phyloP scores from a whole-genome alignment of 306 rosid genomes.

The Citrullus colocynthis region DNA sequence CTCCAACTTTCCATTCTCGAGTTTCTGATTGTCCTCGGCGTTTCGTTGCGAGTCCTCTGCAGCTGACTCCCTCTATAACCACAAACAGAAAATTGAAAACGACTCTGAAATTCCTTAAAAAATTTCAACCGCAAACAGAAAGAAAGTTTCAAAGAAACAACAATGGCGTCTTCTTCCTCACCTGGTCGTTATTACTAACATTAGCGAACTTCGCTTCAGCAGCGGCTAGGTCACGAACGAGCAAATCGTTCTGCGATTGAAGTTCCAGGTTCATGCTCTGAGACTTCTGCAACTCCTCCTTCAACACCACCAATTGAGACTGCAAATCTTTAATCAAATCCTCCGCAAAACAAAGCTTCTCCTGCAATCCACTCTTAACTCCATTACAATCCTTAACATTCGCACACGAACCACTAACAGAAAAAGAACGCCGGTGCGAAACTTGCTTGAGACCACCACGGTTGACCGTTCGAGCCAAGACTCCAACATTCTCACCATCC shows the following conservation, averaged over 20 bases:
- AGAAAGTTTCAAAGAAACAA: neutral
- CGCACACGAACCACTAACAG: constrained; percentile 18
- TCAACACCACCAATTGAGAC: constrained; percentile 44
- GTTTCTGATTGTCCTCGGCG: constrained; percentile 60
- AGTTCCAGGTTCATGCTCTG: constrained; percentile 44
- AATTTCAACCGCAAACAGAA: neutral
- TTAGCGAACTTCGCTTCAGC: constrained; percentile 47
- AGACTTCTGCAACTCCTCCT: constrained; percentile 52
- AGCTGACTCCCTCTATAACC: constrained; percentile 32
- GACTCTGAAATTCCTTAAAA: neutral
- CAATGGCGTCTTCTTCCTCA: constrained; percentile 7
- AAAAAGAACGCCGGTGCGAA: constrained; percentile 19
- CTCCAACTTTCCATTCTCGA: constrained; percentile 19
- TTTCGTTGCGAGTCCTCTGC: constrained; percentile 43
- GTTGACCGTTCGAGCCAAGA: constrained; percentile 19
- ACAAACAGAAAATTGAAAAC: constrained; percentile 2
- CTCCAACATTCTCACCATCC: constrained; percentile 28
- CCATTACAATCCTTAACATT: constrained; percentile 34
- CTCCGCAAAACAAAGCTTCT: constrained; percentile 38
- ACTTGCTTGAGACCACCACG: constrained; percentile 29
- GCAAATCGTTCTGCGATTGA: constrained; percentile 45
- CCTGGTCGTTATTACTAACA: constrained; percentile 29
- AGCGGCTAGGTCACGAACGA: constrained; percentile 44
- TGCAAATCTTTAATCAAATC: constrained; percentile 43
- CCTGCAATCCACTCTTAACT: constrained; percentile 33